A percentile compares a stretch with the other conserved stretches of the same genome.
Evolutionary conservation across 2,329 filamentous ascomycete genomes (phyloP).

Genomic region (Penicillium crustosum): DNA sequence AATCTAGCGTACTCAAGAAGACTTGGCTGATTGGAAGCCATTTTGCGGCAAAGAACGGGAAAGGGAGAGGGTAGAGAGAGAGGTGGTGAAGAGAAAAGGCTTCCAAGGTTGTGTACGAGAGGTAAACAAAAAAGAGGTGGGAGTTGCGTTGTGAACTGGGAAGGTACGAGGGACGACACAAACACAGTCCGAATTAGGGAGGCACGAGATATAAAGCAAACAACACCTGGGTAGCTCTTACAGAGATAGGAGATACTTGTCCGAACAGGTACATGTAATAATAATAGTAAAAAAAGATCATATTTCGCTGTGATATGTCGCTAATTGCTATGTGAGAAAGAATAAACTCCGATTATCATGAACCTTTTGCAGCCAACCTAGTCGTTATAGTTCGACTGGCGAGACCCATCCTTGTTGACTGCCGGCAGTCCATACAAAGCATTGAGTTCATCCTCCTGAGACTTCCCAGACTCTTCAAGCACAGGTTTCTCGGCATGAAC

Average conservation of each 20-base stretch:
- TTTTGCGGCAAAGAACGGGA: background rate
- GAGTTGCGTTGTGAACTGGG: background rate
- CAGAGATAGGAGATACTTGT: background rate
- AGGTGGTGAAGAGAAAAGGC: background rate
- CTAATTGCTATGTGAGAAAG: slow-evolving; percentile 8
- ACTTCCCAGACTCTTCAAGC: slow-evolving; percentile 47
- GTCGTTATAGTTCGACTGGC: slow-evolving; percentile 60
- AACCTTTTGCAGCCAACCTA: slow-evolving; percentile 19
- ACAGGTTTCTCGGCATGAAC: slow-evolving; percentile 50
- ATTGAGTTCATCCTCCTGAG: slow-evolving; percentile 56
- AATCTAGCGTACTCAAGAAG: slow-evolving; percentile 1
- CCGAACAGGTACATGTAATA: background rate
- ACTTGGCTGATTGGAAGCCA: background rate
- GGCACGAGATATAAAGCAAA: background rate
- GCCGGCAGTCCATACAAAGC: slow-evolving; percentile 49
- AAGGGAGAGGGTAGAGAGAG: background rate
- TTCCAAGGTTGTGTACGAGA: background rate
- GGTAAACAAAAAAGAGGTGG: background rate
- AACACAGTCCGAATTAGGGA: background rate
- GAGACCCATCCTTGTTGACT: slow-evolving; percentile 58
- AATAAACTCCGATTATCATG: background rate
- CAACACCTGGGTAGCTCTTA: background rate
- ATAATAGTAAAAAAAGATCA: background rate
- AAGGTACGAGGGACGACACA: background rate
- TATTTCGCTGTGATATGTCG: slow-evolving; percentile 5